Evolutionary conservation across 2,329 filamentous ascomycete genomes (phyloP), one percentile per base, ranked within the genome.

Genomic region (Arthroderma sp.): DNA sequence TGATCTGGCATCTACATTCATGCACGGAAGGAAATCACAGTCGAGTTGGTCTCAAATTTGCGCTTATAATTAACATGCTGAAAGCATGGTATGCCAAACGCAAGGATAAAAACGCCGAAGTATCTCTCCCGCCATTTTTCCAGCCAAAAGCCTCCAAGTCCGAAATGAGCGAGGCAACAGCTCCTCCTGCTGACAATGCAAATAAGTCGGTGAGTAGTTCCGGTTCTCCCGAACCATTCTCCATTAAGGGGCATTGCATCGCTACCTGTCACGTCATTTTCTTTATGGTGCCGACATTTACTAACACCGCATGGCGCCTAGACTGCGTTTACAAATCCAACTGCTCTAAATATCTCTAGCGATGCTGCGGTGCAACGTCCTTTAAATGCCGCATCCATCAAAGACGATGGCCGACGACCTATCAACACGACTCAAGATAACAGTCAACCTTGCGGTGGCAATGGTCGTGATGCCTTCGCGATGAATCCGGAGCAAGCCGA

Each of bases 51-150:
- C 76, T 78, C 54, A 89, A 88, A 68, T 90, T 90, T 61, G 74
- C 86, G 1, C 77, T 87, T 59, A 83, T 89, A 4, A 72, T 90
- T 8, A 74, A 79, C 54, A 85, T 89, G 82, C 72, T 91, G 25
- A 81, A 81, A 43, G 80, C 77, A 25, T 88, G 86, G 85, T 87
- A 86, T 66, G 68, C 67, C 59, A 76, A 73, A 60, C 79, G 65
- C 75, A 81, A 68, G 47, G 70, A 70, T 53, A 31, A 33, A 25
- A 51, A 51, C 9, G 47, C 47, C 17, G 47, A 51, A 9, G 15
- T 51, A 8, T 5, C 25, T 35, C 25, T 51, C 7, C 25, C 47
- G 13, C 47, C 47, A 4, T 51, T 31, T 7, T 4, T 51, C 28
- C 23, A 51, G 25, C 25, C 47, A 19, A 25, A 25, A 25, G 15